Evolutionary conservation across 192 early-diverging fungal genomes (phyloP).

Genomic region (Powellomyces hirtus): DNA sequence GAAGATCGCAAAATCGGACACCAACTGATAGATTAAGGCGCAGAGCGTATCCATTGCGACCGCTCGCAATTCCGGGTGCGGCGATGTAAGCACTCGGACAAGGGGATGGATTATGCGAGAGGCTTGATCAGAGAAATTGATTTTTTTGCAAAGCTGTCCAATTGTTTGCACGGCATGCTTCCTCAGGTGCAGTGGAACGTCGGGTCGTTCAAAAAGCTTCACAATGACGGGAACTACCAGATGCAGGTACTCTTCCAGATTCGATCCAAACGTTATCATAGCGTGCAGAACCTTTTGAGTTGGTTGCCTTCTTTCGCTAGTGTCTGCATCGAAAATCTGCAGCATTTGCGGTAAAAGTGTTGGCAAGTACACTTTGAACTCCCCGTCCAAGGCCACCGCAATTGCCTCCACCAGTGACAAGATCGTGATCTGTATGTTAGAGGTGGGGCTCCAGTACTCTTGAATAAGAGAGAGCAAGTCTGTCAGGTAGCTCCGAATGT

Average conservation of each 20-base stretch:
- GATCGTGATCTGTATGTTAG: constrained; percentile 78
- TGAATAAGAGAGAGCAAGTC: constrained; percentile 80
- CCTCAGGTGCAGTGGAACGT: constrained; percentile 58
- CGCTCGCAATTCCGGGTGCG: constrained; percentile 51
- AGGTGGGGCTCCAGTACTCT: constrained; percentile 67
- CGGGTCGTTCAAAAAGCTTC: constrained; percentile 71
- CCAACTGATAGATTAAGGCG: constrained; percentile 78
- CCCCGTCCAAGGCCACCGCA: constrained; percentile 78
- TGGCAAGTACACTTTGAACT: constrained; percentile 83
- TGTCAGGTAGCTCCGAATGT: constrained; percentile 81
- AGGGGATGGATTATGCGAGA: constrained; percentile 85
- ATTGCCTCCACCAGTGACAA: constrained; percentile 84
- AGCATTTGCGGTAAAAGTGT: constrained; percentile 79
- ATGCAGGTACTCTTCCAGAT: constrained; percentile 90
- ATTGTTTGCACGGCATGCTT: constrained; percentile 69
- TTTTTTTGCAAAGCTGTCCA: constrained; percentile 68
- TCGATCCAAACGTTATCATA: constrained; percentile 76
- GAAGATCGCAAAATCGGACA: constrained; percentile 82
- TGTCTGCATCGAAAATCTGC: constrained; percentile 79
- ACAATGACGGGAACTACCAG: constrained; percentile 85
- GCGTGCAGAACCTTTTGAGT: constrained; percentile 71
- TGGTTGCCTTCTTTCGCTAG: constrained; percentile 62
- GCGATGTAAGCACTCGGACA: constrained; percentile 65
- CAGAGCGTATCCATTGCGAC: constrained; percentile 80
- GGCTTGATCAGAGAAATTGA: constrained; percentile 81